These are phyloP conservation scores for Multifurca ochricompacta DNA, from an alignment of 768 basidiomycete genomes.

Conservation along the genomic window DNA sequence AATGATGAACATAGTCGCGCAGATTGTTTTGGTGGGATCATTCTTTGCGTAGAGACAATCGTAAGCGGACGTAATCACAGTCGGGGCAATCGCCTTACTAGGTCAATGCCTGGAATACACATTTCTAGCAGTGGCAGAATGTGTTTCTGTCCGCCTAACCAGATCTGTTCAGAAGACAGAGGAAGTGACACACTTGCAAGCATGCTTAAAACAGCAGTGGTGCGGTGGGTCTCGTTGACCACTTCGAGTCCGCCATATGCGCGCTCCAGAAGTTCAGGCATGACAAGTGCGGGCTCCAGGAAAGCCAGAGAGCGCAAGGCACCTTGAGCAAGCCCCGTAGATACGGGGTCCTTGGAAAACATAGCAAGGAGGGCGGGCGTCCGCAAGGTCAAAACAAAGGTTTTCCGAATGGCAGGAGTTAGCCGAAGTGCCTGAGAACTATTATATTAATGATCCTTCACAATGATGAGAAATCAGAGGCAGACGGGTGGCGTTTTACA, in stretches of 20 bases:
- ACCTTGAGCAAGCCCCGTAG: slow-evolving; percentile 75
- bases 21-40: slow-evolving; percentile 73
- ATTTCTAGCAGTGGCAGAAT: slow-evolving; percentile 82
- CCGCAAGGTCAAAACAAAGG: slow-evolving; percentile 72
- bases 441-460: background rate
- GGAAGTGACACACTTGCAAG: slow-evolving; percentile 71
- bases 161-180: slow-evolving; percentile 66
- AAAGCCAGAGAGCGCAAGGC: slow-evolving; percentile 71
- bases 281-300: slow-evolving; percentile 75
- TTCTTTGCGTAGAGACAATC: slow-evolving; percentile 39
- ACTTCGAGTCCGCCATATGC: slow-evolving; percentile 89
- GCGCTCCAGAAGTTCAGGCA: slow-evolving; percentile 87
- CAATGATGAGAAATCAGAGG: slow-evolving; percentile 2
- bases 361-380: slow-evolving; percentile 88
- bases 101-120: slow-evolving; percentile 86
- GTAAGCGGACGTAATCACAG: background rate
- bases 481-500: slow-evolving; percentile 77
- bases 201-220: slow-evolving; percentile 83
- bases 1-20: slow-evolving; percentile 71
- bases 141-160: slow-evolving; percentile 84
- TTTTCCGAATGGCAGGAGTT: slow-evolving; percentile 70
- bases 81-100: slow-evolving; percentile 38
- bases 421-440: slow-evolving; percentile 56
- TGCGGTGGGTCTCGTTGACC: slow-evolving; percentile 91
- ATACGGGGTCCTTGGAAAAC: slow-evolving; percentile 78